Percentiles rank a stretch among this genome's conserved stretches.
phyloP scores from a whole-genome alignment of 257 asterid species.

The Solanum infundibuliforme region DNA sequence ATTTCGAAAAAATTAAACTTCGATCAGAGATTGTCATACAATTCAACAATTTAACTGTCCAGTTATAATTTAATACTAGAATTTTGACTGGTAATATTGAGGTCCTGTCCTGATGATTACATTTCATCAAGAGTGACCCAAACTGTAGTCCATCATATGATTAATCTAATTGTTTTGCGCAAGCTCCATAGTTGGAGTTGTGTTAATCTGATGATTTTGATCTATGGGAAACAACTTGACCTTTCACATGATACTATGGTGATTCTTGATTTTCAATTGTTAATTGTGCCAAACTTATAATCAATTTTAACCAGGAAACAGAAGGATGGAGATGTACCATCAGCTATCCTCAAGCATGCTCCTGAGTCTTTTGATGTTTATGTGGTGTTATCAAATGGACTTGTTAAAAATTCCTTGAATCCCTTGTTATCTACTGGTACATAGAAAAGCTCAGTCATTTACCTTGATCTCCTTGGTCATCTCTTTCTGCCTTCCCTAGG shows the following conservation, averaged over 20 bases:
- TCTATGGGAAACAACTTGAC: neutral
- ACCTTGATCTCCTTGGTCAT: neutral
- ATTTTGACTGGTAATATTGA: neutral
- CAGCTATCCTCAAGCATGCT: slow-evolving; percentile 52
- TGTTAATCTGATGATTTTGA: neutral
- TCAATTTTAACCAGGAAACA: slow-evolving; percentile 28
- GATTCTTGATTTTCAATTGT: neutral
- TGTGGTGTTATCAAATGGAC: slow-evolving; percentile 43
- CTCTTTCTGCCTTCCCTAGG: neutral
- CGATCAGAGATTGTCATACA: neutral
- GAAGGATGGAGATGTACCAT: slow-evolving; percentile 47
- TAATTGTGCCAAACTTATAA: neutral
- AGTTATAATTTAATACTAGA: neutral
- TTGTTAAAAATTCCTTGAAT: slow-evolving; percentile 4
- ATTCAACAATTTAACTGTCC: neutral
- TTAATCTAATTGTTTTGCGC: neutral
- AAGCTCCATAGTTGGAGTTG: neutral
- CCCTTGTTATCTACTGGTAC: neutral
- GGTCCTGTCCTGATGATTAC: neutral
- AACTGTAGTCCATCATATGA: neutral
- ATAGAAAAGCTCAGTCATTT: neutral
- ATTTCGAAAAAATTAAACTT: neutral
- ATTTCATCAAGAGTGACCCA: neutral
- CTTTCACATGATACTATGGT: neutral
- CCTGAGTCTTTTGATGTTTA: slow-evolving; percentile 45